Conservation (phyloP, 495 filamentous ascomycete species). For the Aspergillus conjunctus region DNA sequence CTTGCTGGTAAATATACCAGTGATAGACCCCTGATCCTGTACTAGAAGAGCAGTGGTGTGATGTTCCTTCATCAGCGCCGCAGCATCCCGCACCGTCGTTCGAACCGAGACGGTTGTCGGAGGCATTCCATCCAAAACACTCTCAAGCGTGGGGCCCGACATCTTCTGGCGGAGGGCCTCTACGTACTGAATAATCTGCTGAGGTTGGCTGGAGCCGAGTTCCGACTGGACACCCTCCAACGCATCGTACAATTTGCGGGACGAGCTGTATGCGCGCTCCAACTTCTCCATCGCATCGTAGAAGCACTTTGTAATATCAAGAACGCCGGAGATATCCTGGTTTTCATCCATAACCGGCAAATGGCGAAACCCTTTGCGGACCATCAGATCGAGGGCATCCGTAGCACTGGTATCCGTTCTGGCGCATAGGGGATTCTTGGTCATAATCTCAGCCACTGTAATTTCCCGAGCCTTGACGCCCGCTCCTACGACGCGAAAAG, state of each 20-base stretch:
- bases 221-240: constrained; percentile 99
- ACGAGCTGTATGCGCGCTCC: constrained; percentile 94
- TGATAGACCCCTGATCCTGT: constrained; percentile 95
- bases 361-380: constrained; percentile 96
- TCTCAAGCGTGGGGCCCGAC: constrained; percentile 96
- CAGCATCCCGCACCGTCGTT: constrained; percentile 94
- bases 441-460: constrained; percentile 98
- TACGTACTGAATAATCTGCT: constrained; percentile 98
- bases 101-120: constrained; percentile 93
- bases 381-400: constrained; percentile 96
- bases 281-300: constrained; percentile 99
- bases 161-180: constrained; percentile 94
- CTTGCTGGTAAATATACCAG: constrained; percentile 99
- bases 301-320: constrained; percentile 99
- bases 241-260: constrained; percentile 93
- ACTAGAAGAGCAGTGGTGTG: constrained; percentile 96
- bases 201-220: constrained; percentile 91
- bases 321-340: constrained; percentile 95
- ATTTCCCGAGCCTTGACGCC: constrained; percentile 89
- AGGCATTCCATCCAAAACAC: constrained; percentile 86
- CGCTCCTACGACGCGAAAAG: constrained; percentile 91
- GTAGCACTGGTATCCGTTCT: constrained; percentile 97
- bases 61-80: constrained; percentile 94
- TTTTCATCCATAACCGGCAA: constrained; percentile 99
- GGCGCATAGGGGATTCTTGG: constrained; percentile 96